Evolutionary conservation across 371 early-diverging fungal species (phyloP).

Genomic region (Zancudomyces culisetae): DNA sequence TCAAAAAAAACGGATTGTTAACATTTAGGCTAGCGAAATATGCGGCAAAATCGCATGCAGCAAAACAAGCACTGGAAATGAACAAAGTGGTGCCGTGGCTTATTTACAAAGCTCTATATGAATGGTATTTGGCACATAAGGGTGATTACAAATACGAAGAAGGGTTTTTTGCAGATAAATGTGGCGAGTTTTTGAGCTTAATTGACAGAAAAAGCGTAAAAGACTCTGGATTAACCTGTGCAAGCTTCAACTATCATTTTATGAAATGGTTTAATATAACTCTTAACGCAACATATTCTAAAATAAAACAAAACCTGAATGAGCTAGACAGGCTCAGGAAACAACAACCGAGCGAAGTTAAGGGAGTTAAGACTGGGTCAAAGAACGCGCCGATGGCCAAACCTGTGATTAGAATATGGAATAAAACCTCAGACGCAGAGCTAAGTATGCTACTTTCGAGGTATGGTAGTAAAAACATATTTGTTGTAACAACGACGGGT

Average conservation of each 20-base stretch:
- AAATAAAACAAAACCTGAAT: background rate
- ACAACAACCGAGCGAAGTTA: background rate
- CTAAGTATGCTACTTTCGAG: background rate
- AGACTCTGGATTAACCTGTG: background rate
- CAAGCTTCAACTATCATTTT: background rate
- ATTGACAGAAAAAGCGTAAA: background rate
- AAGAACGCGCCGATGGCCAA: background rate
- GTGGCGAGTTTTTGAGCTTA: background rate
- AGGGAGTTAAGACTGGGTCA: background rate
- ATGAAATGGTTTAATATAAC: background rate
- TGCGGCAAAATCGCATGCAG: background rate
- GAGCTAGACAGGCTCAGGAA: background rate
- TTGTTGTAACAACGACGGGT: background rate
- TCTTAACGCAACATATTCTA: background rate
- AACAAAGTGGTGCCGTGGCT: background rate
- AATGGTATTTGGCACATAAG: background rate
- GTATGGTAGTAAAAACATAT: background rate
- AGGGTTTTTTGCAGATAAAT: background rate
- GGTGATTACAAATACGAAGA: background rate
- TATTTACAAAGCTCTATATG: background rate
- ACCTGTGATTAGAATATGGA: background rate
- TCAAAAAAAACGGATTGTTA: background rate
- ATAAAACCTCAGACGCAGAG: background rate
- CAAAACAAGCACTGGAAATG: background rate
- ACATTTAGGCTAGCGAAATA: background rate